Base-by-base conservation (phyloP, 345 rosid species). In the Pugionium cornutum region DNA sequence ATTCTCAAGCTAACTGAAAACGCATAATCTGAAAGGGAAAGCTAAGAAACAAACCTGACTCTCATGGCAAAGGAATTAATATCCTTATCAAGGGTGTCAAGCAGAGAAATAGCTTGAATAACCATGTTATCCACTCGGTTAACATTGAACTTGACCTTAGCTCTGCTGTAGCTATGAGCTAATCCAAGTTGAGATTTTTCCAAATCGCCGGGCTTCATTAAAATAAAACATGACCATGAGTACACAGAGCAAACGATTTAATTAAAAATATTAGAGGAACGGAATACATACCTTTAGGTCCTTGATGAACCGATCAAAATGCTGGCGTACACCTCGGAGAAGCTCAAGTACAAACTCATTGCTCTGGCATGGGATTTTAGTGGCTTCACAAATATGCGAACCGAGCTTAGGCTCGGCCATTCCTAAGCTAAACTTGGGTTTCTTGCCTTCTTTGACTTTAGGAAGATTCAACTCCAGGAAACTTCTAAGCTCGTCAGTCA, bases 111-210 rank as follows among this genome's bases (percentile, higher is more conserved):
- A 26, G 97, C 97, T 64, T 94, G 95, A 56, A 94, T 94, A 68
- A 90, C 92, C 96, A 94, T 94, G 72, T 91, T 95, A 66, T 95
- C 97, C 26, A 87, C 91, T 49, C 94, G 76, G 82, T 95, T 95
- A 40, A 95, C 97, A 74, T 95, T 95, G 75, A 95, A 95, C 82
- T 95, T 91, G 59, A 95, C 97, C 76, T 94, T 90, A 10, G 96
- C 97, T 77, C 99, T 81, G 80, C 96, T 94, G 79, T 94, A 94
- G 75, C 96, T 94, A 75, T 94, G 99, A 2, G 86, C 96, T 52
- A 94, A 82, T 56, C 99, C 99, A 75, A 95, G 95, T 66, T 95
- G 99, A 41, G 96, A 88, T 76, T 88, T 91, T 67, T 91, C 97
- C 49, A 89, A 39, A 73, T 91, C 97, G 52, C 99, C 91, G 25